Base-by-base conservation (phyloP, 129 eudicot genomes). In the Mikania micrantha region DNA sequence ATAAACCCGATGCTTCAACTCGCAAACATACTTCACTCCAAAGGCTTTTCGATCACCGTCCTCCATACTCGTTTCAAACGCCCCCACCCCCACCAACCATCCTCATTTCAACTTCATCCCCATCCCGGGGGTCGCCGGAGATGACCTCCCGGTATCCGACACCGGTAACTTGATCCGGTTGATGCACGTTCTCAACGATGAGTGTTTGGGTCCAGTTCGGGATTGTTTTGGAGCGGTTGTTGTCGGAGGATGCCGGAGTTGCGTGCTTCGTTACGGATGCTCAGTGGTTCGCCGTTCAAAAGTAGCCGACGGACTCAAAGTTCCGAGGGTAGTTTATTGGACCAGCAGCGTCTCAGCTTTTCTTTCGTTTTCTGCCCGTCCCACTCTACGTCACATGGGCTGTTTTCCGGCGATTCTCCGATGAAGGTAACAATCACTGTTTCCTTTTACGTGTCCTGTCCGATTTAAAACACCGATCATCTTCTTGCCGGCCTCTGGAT, bases 1-100 rank as follows among this genome's bases (percentile, higher is more conserved):
- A 57, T 77, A 76, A 87, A 66, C 60, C 89, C 94, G 1, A 78
- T 87, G 89, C 74, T 87, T 70, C 89, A 83, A 52, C 81, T 87
- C 0, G 95, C 95, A 21, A 27, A 34, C 49, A 81, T 87, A 34
- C 84, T 87, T 52, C 78, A 88, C 63, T 72, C 95, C 3, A 65
- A 66, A 57, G 91, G 86, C 66, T 88, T 88, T 60, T 40, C 77
- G 7, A 85, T 88, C 16, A 58, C 83, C 38, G 80, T 88, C 50
- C 76, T 88, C 12, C 91, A 85, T 53, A 85, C 91, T 27, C 45
- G 11, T 2, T 76, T 67, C 65, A 85, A 85, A n/a, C 78, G 50
- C 88, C 67, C 83, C 81, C 0, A 58, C 80, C 41, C 79, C 79
- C 1, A 50, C 74, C 9, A 59, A 76, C 24, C 54, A 80, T 56